phyloP scores from a whole-genome alignment of 768 basidiomycete species.

The Trametes sanguinea region DNA sequence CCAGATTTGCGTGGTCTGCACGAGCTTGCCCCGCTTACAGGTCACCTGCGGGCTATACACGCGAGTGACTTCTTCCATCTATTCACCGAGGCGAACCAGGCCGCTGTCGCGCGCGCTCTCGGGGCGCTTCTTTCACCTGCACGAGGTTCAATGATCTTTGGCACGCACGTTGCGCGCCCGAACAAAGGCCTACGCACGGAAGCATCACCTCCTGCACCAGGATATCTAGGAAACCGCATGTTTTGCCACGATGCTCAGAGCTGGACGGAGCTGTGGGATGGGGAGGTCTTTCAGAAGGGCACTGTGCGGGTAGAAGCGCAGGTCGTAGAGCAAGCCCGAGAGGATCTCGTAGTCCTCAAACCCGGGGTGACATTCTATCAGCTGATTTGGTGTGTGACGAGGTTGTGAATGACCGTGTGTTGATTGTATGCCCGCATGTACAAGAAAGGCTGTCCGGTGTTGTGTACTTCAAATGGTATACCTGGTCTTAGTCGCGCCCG shows the following conservation, averaged over 20 bases:
- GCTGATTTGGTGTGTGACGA: not conserved
- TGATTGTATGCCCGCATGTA: not conserved
- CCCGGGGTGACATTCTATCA: not conserved
- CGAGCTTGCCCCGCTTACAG: constrained; percentile 39
- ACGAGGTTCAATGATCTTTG: constrained; percentile 50
- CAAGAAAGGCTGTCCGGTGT: not conserved
- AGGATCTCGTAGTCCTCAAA: not conserved
- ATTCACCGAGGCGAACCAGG: constrained; percentile 45
- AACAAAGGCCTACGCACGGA: constrained; percentile 34
- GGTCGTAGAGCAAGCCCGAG: not conserved
- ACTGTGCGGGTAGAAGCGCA: constrained; percentile 32
- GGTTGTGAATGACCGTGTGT: not conserved
- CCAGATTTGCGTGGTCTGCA: constrained; percentile 40
- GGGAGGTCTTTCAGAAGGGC: constrained; percentile 38
- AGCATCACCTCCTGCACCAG: not conserved
- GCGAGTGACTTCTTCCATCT: constrained; percentile 53
- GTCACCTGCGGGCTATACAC: constrained; percentile 51
- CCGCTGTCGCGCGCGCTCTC: constrained; percentile 42
- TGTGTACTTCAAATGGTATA: not conserved
- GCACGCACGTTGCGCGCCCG: constrained; percentile 38
- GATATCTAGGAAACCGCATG: constrained; percentile 19
- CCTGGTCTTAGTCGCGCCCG: not conserved
- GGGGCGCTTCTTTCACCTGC: constrained; percentile 44
- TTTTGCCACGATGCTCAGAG: constrained; percentile 42
- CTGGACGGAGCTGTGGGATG: constrained; percentile 42